Percentiles rank a stretch among this genome's conserved stretches.
Evolutionary conservation across 192 early-diverging fungal genomes (phyloP).

Genomic region (Gaertneriomyces sp.): DNA sequence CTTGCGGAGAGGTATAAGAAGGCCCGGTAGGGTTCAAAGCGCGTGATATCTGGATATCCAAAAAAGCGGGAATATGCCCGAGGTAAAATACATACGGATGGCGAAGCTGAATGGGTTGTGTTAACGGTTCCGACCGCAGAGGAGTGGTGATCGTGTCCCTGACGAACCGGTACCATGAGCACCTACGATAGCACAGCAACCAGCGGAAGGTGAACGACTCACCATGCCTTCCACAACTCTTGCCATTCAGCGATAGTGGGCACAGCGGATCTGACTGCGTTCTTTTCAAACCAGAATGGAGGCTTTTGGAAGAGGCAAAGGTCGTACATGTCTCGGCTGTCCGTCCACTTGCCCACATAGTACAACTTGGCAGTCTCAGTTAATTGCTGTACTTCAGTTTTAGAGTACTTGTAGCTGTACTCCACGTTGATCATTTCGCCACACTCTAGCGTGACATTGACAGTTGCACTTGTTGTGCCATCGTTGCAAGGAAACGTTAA

Average conservation of each 20-base stretch:
- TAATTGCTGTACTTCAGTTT: conserved; percentile 40
- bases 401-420: conserved; percentile 81
- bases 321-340: conserved; percentile 38
- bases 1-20: conserved; percentile 53
- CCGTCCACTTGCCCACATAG: conserved; percentile 40
- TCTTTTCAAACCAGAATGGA: conserved; percentile 28
- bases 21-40: conserved; percentile 24
- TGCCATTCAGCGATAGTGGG: conserved; percentile 72
- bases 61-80: conserved; percentile 69
- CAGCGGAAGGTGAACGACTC: not conserved
- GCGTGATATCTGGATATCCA: conserved; percentile 43
- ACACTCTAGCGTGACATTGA: conserved; percentile 49
- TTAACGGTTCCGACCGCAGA: conserved; percentile 54
- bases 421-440: conserved; percentile 87
- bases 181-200: conserved; percentile 3
- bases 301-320: conserved; percentile 47
- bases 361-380: conserved; percentile 34
- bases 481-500: conserved; percentile 41
- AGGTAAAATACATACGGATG: conserved; percentile 90
- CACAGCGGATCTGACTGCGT: conserved; percentile 16
- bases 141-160: conserved; percentile 65
- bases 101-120: conserved; percentile 76
- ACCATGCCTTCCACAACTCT: conserved; percentile 75
- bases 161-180: not conserved
- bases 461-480: conserved; percentile 1